Evolutionary conservation across 352 stramenopile species (phyloP).

Genomic region (Chrysophaeum taylorii): DNA sequence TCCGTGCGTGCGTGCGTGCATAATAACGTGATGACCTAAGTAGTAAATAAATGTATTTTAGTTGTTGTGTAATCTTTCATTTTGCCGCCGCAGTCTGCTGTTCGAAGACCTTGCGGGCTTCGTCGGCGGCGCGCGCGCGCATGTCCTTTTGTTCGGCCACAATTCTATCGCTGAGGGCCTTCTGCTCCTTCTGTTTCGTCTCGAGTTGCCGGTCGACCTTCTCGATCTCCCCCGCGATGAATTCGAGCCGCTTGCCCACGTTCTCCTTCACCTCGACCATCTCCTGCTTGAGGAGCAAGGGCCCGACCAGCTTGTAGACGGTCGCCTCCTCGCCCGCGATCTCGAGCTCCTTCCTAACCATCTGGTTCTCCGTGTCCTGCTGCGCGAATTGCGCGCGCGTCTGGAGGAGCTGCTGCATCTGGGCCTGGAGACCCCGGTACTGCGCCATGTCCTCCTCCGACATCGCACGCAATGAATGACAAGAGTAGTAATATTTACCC

Average conservation of each 20-base stretch:
- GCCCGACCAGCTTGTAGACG: conserved; percentile 87
- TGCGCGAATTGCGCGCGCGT: conserved; percentile 76
- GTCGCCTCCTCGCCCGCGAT: conserved; percentile 25
- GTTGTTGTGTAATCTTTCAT: too few relatives aligned
- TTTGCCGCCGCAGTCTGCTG: too few relatives aligned
- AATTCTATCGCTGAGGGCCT: conserved; percentile 74
- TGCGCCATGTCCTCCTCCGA: conserved; percentile 70
- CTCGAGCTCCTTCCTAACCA: conserved; percentile 66
- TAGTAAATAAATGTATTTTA: too few relatives aligned
- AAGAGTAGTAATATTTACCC: too few relatives aligned
- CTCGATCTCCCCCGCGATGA: conserved; percentile 80
- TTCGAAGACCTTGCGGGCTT: conserved; percentile 36
- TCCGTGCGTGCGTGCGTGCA: too few relatives aligned
- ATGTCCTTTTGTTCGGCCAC: conserved; percentile 72
- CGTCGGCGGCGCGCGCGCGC: conserved; percentile 65
- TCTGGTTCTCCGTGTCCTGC: conserved; percentile 88
- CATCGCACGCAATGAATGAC: too few relatives aligned
- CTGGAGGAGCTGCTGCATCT: conserved; percentile 56
- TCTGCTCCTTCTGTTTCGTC: conserved; percentile 71
- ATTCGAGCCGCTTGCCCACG: conserved; percentile 86
- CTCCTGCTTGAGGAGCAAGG: conserved; percentile 86
- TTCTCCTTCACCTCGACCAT: conserved; percentile 81
- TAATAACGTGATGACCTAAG: too few relatives aligned
- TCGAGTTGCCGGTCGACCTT: conserved; percentile 71
- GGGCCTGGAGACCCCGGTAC: conserved; percentile 78